Evolutionary conservation across 2,329 filamentous ascomycete genomes (phyloP).

Genomic region (Aspergillus candidus): DNA sequence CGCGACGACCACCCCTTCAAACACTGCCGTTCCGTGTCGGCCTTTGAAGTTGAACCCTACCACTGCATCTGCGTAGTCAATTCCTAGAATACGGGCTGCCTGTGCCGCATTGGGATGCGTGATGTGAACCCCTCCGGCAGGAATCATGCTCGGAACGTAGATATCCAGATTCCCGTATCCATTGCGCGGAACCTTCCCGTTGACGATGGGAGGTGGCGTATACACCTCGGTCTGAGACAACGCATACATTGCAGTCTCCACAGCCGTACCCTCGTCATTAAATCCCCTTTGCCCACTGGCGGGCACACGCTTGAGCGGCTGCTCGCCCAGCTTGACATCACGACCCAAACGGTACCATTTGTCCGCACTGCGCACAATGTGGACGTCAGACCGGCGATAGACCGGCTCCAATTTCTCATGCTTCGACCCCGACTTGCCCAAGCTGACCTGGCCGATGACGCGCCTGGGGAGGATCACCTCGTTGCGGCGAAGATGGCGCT

Average conservation of each 20-base stretch:
- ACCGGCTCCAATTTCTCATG: conserved; percentile 63
- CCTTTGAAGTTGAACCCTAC: conserved; percentile 86
- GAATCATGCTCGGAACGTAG: conserved; percentile 60
- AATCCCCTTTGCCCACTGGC: conserved; percentile 36
- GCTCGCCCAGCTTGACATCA: conserved; percentile 69
- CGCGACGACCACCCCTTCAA: conserved; percentile 72
- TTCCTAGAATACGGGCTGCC: conserved; percentile 67
- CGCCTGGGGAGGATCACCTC: conserved; percentile 72
- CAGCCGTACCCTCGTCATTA: conserved; percentile 36
- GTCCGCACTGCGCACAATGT: conserved; percentile 68
- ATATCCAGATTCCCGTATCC: conserved; percentile 58
- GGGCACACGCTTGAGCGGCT: conserved; percentile 70
- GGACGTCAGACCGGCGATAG: conserved; percentile 75
- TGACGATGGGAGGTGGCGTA: conserved; percentile 65
- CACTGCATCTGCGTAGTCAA: conserved; percentile 86
- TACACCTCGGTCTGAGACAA: conserved; percentile 64
- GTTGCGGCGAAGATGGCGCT: conserved; percentile 74
- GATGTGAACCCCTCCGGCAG: conserved; percentile 54
- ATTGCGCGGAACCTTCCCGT: conserved; percentile 63
- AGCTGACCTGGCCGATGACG: conserved; percentile 70
- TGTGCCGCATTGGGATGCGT: conserved; percentile 54
- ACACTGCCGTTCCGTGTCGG: conserved; percentile 74
- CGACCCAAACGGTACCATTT: conserved; percentile 88
- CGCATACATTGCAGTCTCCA: conserved; percentile 56
- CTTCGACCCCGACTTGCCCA: conserved; percentile 35